Evolutionary conservation across 1,284 basidiomycete genomes (phyloP).

Genomic region (Pyrrhoderma lamaoense): DNA sequence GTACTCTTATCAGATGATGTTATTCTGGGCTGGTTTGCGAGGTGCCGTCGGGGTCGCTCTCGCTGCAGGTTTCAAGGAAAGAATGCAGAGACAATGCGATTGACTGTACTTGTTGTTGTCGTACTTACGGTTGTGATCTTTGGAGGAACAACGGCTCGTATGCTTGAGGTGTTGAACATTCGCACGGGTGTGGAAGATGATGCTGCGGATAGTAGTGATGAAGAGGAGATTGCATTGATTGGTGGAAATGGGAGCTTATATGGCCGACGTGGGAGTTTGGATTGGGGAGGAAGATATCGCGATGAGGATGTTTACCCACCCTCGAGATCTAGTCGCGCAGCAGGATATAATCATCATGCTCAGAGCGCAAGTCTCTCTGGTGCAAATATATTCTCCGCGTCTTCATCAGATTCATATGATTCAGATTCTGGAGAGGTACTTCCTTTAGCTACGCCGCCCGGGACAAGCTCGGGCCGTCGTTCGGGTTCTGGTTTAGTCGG

Average conservation of each 20-base stretch:
- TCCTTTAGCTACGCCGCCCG: slow-evolving; percentile 55
- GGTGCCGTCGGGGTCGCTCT: slow-evolving; percentile 97
- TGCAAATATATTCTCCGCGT: slow-evolving; percentile 39
- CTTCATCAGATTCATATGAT: slow-evolving; percentile 67
- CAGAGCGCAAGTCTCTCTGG: slow-evolving; percentile 30
- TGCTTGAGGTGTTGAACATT: slow-evolving; percentile 97
- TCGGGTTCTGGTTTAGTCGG: slow-evolving; percentile 22
- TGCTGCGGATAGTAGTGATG: slow-evolving; percentile 72
- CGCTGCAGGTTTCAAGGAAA: slow-evolving; percentile 91
- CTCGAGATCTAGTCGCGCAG: slow-evolving; percentile 29
- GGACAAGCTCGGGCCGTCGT: slow-evolving; percentile 22
- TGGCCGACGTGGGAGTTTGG: slow-evolving; percentile 22
- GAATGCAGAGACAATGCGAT: slow-evolving; percentile 86
- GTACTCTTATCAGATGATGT: slow-evolving; percentile 96
- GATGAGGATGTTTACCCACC: slow-evolving; percentile 47
- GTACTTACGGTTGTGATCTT: slow-evolving; percentile 94
- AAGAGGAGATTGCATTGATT: slow-evolving; percentile 47
- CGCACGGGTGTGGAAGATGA: slow-evolving; percentile 94
- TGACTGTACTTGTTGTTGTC: slow-evolving; percentile 92
- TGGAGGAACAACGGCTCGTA: slow-evolving; percentile 92
- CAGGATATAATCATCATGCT: slow-evolving; percentile 51
- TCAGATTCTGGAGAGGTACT: slow-evolving; percentile 72
- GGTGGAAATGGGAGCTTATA: slow-evolving; percentile 26
- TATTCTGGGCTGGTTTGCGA: slow-evolving; percentile 97
- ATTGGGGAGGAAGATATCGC: slow-evolving; percentile 40